Conservation (phyloP, 2,329 filamentous ascomycete genomes). For the Claviceps quebecensis region DNA sequence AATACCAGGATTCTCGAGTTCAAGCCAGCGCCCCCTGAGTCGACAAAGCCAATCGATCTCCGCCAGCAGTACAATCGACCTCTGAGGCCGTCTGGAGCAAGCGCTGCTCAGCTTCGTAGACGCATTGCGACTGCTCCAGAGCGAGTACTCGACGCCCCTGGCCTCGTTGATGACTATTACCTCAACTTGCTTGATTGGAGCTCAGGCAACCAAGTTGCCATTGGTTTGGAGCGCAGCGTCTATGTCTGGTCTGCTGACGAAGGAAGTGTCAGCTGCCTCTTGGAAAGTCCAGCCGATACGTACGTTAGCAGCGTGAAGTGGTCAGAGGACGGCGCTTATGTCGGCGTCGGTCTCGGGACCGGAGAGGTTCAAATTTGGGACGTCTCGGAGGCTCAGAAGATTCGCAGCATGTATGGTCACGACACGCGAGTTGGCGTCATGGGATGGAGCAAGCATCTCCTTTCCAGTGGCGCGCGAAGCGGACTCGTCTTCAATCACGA, state of each 20-base stretch:
- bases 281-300: conserved; percentile 80
- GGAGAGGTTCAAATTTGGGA: conserved; percentile 99
- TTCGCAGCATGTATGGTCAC: conserved; percentile 97
- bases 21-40: conserved; percentile 96
- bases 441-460: conserved; percentile 97
- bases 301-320: conserved; percentile 98
- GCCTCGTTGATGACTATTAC: conserved; percentile 96
- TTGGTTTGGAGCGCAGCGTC: conserved; percentile 90
- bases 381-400: conserved; percentile 84
- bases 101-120: conserved; percentile 75
- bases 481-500: conserved; percentile 98
- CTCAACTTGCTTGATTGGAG: conserved; percentile 98
- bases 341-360: conserved; percentile 84
- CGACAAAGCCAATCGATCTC: conserved; percentile 94
- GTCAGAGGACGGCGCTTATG: conserved; percentile 93
- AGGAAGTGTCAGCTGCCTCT: conserved; percentile 73
- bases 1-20: conserved; percentile 95
- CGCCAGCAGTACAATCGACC: conserved; percentile 97
- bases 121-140: conserved; percentile 91
- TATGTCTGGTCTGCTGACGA: conserved; percentile 98
- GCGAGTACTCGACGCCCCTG: conserved; percentile 88
- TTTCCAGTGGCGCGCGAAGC: conserved; percentile 88
- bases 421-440: conserved; percentile 94
- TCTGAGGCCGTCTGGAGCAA: conserved; percentile 60
- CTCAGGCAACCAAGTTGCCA: conserved; percentile 92